Conservation (phyloP, 1,284 basidiomycete species). For the Cryptococcus maquisensis region DNA sequence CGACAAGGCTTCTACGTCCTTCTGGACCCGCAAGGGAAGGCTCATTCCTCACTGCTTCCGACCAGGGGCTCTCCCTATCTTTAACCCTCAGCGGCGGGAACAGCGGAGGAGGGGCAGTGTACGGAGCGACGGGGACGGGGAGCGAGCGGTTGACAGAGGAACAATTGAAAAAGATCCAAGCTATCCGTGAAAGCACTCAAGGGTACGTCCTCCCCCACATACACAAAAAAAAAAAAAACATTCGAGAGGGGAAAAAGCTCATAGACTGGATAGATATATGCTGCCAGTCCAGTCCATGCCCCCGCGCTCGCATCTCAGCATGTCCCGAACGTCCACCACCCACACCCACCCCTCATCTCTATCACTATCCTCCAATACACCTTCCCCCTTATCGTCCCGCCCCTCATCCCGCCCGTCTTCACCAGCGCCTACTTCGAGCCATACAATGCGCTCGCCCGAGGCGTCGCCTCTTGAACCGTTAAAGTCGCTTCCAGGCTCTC, state of each 20-base stretch:
- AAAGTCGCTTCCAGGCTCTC: neutral
- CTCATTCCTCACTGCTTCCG: conserved; percentile 1
- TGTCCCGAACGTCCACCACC: neutral
- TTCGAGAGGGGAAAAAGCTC: neutral
- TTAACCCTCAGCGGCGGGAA: conserved; percentile 16
- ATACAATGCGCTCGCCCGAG: conserved; percentile 4
- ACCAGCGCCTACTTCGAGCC: neutral
- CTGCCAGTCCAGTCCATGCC: conserved; percentile 12
- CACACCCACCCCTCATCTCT: neutral
- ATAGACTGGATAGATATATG: conserved; percentile 12
- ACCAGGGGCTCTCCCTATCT: conserved; percentile 9
- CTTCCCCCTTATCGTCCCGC: neutral
- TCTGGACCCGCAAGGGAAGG: neutral
- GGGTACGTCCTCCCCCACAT: neutral
- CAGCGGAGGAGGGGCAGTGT: conserved; percentile 4
- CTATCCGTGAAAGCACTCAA: conserved; percentile 1
- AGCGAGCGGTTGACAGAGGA: conserved; percentile 14
- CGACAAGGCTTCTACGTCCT: neutral
- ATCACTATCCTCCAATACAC: neutral
- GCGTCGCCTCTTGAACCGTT: neutral
- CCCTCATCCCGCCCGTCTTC: conserved; percentile 9
- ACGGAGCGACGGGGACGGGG: conserved; percentile 3
- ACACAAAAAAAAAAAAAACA: too few relatives aligned
- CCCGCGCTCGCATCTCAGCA: neutral
- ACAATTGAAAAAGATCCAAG: conserved; percentile 16